Evolutionary conservation across 352 stramenopile species (phyloP), one percentile per base, ranked within the genome.

Genomic region (Stephanocyclus meneghinianus): DNA sequence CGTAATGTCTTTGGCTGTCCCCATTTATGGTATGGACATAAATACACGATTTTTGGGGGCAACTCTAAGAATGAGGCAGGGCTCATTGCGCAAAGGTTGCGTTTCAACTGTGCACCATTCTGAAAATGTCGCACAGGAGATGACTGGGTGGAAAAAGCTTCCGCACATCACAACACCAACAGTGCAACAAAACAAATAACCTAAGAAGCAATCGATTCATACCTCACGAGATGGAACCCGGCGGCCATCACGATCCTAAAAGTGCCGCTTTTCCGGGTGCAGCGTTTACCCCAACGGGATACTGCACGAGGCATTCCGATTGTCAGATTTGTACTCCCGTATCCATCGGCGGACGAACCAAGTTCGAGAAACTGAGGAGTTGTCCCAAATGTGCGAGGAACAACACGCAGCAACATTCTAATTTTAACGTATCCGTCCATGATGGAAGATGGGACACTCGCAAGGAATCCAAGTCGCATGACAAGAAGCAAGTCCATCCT

Each of bases 401-500:
- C 45, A 21, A 53, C 11, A 5, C 45, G 11, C 11, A 16, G 11
- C 10, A 53, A 16, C 13, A 21, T 53, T 1, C 8, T 26, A 26
- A 26, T 26, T 26, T 1, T 1, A 40, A 8, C 7, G 3, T 40
- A 40, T 8, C 35, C 0, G 35, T 40, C 35, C 0, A 40, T 8
- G 35, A 40, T 40, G 35, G 7, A 40, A 40, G 2, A 40, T 2
- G 35, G 7, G 35, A 40, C 35, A 9, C 3, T 8, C 35, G 7
- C 35, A 40, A 40, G 35, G 35, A 40, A 40, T 9, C 35, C 0
- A 40, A 40, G 35, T 9, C 35, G 35, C 29, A 30, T 59, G 18
- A 30, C 50, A 32, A 59, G 50, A 59, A 59, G 18, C 50, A 59
- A 59, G n/a, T 59, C 18, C 50, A 59, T 30, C 50, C 50, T 30